phyloP scores from a whole-genome alignment of 179 eudicot genomes.

The Camellia oleifera region DNA sequence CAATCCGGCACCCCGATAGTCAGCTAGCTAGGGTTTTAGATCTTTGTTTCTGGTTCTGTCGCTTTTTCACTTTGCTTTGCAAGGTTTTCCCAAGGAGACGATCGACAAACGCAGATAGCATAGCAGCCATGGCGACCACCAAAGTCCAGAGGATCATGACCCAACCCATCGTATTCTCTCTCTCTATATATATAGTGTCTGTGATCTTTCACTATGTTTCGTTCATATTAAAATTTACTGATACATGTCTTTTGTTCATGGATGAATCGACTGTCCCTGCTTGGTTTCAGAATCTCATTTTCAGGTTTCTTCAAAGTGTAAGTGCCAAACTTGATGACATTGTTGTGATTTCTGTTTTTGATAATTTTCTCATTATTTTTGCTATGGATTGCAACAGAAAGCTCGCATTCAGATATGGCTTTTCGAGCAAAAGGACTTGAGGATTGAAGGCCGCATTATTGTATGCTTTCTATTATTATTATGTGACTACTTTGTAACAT shows the following conservation, averaged over 20 bases:
- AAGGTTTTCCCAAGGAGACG: constrained; percentile 9
- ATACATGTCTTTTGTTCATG: background rate
- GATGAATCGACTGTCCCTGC: background rate
- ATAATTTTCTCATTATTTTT: background rate
- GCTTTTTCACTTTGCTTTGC: background rate
- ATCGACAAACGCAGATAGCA: constrained; percentile 6
- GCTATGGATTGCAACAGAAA: constrained; percentile 45
- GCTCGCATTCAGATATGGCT: constrained; percentile 97
- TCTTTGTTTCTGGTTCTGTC: background rate
- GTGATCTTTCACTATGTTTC: background rate
- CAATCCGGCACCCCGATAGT: too few relatives aligned
- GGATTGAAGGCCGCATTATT: constrained; percentile 96
- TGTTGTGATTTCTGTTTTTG: background rate
- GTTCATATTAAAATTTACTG: background rate
- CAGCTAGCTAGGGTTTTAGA: background rate
- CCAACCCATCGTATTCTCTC: constrained; percentile 65
- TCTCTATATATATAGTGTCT: background rate
- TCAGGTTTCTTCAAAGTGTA: constrained; percentile 95
- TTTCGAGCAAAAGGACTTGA: constrained; percentile 94
- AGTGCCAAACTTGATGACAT: constrained; percentile 8
- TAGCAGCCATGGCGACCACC: constrained; percentile 84
- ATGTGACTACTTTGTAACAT: too few relatives aligned
- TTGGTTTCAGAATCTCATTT: constrained; percentile 70
- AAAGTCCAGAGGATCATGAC: constrained; percentile 98
- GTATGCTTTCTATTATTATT: constrained; percentile 31